phyloP scores from a whole-genome alignment of 768 basidiomycete species.

The Psilocybe cyanescens region DNA sequence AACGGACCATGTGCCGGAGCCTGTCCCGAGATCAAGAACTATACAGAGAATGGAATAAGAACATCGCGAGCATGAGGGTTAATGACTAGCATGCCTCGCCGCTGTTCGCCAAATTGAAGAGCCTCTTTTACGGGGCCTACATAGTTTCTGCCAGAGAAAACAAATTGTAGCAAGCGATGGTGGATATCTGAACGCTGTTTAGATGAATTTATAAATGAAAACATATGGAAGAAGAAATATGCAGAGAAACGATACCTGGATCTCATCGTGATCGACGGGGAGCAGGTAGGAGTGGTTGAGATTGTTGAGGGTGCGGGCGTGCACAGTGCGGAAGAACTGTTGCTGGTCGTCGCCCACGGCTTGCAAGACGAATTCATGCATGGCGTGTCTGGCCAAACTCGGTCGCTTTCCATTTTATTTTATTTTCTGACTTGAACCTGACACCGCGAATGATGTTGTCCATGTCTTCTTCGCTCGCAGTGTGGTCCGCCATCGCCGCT shows the following conservation, averaged over 20 bases:
- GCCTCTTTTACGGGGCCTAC: slow-evolving; percentile 66
- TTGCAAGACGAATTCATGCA: slow-evolving; percentile 25
- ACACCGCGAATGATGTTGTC: slow-evolving; percentile 26
- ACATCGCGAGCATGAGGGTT: slow-evolving; percentile 1
- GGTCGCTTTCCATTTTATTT: slow-evolving; percentile 14
- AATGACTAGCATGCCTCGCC: slow-evolving; percentile 36
- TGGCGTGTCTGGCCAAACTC: slow-evolving; percentile 27
- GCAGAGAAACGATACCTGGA: slow-evolving; percentile 44
- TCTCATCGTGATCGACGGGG: slow-evolving; percentile 69
- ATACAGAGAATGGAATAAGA: slow-evolving; percentile 22
- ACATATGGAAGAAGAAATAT: neutral
- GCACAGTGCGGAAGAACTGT: slow-evolving; percentile 54
- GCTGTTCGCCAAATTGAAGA: slow-evolving; percentile 52
- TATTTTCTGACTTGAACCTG: slow-evolving; percentile 10
- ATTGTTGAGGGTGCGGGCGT: slow-evolving; percentile 58
- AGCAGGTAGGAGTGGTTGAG: slow-evolving; percentile 63
- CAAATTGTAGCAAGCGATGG: slow-evolving; percentile 69
- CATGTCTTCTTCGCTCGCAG: slow-evolving; percentile 27
- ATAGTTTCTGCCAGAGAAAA: slow-evolving; percentile 66
- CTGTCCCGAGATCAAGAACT: slow-evolving; percentile 75
- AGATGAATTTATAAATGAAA: slow-evolving; percentile 5
- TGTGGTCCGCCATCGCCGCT: slow-evolving; percentile 37
- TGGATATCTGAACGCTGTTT: slow-evolving; percentile 62
- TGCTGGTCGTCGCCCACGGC: slow-evolving; percentile 47
- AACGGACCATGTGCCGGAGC: slow-evolving; percentile 62